Percentiles rank a stretch among this genome's conserved stretches.
Conservation (phyloP, 805 yeast species). For the Maudiozyma bulderi region DNA sequence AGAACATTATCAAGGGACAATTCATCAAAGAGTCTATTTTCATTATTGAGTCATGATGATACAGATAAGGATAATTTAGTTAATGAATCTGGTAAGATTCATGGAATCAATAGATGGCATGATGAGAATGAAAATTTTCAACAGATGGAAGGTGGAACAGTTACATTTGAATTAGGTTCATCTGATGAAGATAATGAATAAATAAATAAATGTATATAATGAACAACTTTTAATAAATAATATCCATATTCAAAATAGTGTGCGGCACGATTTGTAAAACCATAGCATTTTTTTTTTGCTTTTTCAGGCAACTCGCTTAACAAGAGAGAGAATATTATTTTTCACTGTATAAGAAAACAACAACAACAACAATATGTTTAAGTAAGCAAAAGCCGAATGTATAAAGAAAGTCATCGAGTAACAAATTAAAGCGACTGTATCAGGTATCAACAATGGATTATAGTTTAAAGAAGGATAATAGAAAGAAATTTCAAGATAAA, state of each 20-base stretch:
- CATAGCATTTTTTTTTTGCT: too few species aligned
- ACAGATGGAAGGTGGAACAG: neutral
- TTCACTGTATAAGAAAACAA: too few species aligned
- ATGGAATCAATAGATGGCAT: neutral
- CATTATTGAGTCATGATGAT: neutral
- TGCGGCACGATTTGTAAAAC: too few species aligned
- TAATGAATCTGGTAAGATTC: too few species aligned
- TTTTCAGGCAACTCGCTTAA: too few species aligned
- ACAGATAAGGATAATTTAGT: too few species aligned
- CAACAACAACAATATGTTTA: too few species aligned
- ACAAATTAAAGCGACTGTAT: too few species aligned
- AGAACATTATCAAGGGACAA: slow-evolving; percentile 18
- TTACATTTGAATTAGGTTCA: neutral
- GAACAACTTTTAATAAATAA: neutral
- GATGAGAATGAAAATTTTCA: neutral
- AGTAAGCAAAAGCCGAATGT: neutral
- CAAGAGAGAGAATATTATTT: too few species aligned
- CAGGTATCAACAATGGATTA: slow-evolving; percentile 14
- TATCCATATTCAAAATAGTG: too few species aligned
- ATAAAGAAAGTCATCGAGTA: too few species aligned
- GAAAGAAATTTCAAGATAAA: slow-evolving; percentile 35
- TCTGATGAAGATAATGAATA: neutral
- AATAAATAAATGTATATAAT: neutral
- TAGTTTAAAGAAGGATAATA: slow-evolving; percentile 31
- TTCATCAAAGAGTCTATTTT: slow-evolving; percentile 5